Percentiles rank a stretch among this genome's conserved stretches.
Evolutionary conservation across 2,329 filamentous ascomycete genomes (phyloP).

Genomic region (Torrubiella hemipterigena): DNA sequence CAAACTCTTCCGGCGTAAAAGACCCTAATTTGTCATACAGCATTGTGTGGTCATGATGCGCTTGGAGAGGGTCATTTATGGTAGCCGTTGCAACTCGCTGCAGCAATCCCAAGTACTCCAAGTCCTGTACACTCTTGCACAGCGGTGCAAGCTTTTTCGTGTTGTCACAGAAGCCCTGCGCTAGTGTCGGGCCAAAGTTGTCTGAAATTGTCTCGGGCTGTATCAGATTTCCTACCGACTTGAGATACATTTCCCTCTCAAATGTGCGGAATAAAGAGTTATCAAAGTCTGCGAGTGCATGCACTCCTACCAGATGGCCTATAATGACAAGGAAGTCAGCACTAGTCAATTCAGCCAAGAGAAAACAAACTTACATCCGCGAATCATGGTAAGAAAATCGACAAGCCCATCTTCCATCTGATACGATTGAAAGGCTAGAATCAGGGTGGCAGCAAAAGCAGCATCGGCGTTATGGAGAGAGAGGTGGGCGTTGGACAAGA

Average conservation of each 20-base stretch:
- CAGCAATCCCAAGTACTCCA: conserved; percentile 17
- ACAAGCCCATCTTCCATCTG: conserved; percentile 26
- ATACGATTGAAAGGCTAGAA: conserved; percentile 23
- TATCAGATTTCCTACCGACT: conserved; percentile 13
- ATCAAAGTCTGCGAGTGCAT: conserved; percentile 9
- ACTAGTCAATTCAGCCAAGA: neutral
- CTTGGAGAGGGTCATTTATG: conserved; percentile 13
- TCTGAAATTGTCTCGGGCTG: conserved; percentile 4
- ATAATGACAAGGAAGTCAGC: neutral
- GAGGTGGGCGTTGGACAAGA: conserved; percentile 16
- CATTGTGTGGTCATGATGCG: conserved; percentile 13
- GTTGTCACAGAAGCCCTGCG: conserved; percentile 16
- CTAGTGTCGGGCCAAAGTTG: conserved; percentile 9
- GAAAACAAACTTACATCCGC: conserved; percentile 19
- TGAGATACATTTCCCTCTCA: conserved; percentile 14
- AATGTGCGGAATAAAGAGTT: conserved; percentile 14
- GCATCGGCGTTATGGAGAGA: conserved; percentile 21
- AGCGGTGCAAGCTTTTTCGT: conserved; percentile 15
- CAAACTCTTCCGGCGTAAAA: conserved; percentile 18
- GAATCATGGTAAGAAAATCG: conserved; percentile 25
- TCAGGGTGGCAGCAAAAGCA: conserved; percentile 22
- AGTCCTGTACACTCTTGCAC: conserved; percentile 18
- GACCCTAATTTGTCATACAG: conserved; percentile 17
- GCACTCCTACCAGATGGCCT: conserved; percentile 16
- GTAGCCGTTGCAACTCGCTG: conserved; percentile 16